Evolutionary conservation across 257 asterid species (phyloP), one percentile per base, ranked within the genome.

Genomic region (Gynochthodes officinalis): DNA sequence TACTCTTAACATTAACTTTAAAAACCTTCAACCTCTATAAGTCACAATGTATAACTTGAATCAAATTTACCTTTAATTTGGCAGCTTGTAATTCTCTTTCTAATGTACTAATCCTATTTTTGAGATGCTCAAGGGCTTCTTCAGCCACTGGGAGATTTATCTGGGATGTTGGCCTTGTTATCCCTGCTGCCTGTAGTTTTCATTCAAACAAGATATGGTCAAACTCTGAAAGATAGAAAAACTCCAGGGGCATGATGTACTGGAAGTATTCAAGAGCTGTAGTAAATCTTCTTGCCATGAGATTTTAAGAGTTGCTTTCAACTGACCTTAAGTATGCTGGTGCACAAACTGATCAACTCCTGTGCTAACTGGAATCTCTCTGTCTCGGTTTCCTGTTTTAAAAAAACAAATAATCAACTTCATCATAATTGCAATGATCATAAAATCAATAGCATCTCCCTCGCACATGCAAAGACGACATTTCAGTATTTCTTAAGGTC

Each of bases 351-450:
- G 70, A 90, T 73, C 78, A 94, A 79, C 86, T 92, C 89, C 83
- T 86, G 96, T 78, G 98, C 98, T 75, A 95, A 79, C 72, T 92
- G 97, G 75, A 95, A 75, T 72, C 89, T 87, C 80, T 91, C 98
- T 70, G 87, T 94, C 85, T 92, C 99, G 11, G 86, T 81, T 80
- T 89, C 99, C 99, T 95, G 86, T 83, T 71, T 64, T 77, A 75
- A 64, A 75, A 58, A 58, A 53, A 75, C 33, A 35, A 18, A 53
- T 3, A 25, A 75, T 60, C 48, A 13, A 35, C 27, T 59, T 35
- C 27, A 57, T 69, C 23, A 19, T 42, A 7, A 25, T 12, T 32
- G 0, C 33, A 50, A 2, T 21, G 27, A 7, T 67, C 16, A 43
- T 43, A 42, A n/a, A n/a, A 72, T 21, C 37, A 27, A 55, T 25